Evolutionary conservation across 2,329 filamentous ascomycete species (phyloP).

Genomic region (Pseudopithomyces maydicus): DNA sequence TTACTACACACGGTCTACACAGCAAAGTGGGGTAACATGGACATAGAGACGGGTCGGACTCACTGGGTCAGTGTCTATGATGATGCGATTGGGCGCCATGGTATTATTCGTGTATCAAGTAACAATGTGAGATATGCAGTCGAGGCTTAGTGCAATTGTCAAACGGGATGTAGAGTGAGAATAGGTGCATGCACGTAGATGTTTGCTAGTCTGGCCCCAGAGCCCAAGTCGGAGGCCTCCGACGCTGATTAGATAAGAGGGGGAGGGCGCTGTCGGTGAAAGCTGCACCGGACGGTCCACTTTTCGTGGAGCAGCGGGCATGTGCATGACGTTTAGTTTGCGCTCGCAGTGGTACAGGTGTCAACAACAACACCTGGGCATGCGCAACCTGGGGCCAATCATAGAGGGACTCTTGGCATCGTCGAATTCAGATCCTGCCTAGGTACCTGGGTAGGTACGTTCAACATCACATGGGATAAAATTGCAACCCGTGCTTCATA

Average conservation of each 20-base stretch:
- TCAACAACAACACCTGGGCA: background rate
- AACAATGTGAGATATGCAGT: background rate
- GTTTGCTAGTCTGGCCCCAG: background rate
- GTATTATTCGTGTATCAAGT: conserved; percentile 7
- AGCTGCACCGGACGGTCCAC: conserved; percentile 1
- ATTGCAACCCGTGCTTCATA: background rate
- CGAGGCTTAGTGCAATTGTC: too few species aligned
- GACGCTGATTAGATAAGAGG: conserved; percentile 29
- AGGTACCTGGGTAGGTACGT: too few species aligned
- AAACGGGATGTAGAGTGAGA: too few species aligned
- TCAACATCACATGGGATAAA: too few species aligned
- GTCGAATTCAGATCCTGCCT: background rate
- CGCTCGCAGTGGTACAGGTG: conserved; percentile 1
- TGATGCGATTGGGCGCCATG: conserved; percentile 66
- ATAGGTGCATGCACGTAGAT: background rate
- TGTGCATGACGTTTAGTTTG: conserved; percentile 6
- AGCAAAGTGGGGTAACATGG: background rate
- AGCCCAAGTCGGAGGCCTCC: background rate
- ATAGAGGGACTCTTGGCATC: too few species aligned
- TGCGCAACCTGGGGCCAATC: too few species aligned
- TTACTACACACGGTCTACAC: background rate
- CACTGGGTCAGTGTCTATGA: conserved; percentile 96
- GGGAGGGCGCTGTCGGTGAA: background rate
- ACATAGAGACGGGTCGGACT: conserved; percentile 12
- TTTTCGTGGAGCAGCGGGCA: background rate